phyloP scores from a whole-genome alignment of 2,329 filamentous ascomycete species.

The Rutstroemia sp. region DNA sequence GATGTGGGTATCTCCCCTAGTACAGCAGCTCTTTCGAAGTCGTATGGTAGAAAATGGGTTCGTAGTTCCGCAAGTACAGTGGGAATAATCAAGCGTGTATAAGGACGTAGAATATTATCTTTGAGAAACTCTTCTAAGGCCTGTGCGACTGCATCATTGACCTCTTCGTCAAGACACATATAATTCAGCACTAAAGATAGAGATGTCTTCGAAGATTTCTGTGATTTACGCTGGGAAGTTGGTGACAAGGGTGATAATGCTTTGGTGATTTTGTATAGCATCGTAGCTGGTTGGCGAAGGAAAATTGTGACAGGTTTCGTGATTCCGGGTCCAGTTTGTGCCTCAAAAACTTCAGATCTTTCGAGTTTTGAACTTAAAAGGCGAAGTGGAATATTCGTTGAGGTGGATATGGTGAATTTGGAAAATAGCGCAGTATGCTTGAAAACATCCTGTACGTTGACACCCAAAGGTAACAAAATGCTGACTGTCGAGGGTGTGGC shows the following conservation, averaged over 20 bases:
- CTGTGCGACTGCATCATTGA: conserved; percentile 43
- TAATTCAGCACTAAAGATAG: conserved; percentile 69
- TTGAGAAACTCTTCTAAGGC: conserved; percentile 37
- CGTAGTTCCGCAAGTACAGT: conserved; percentile 39
- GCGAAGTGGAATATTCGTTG: conserved; percentile 65
- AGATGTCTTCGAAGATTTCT: conserved; percentile 30
- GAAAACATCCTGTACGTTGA: conserved; percentile 96
- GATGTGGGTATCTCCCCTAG: conserved; percentile 43
- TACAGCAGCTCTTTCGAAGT: conserved; percentile 50
- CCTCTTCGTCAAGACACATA: conserved; percentile 67
- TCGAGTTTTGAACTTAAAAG: conserved; percentile 65
- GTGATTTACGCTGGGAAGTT: conserved; percentile 17
- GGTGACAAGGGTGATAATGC: conserved; percentile 34
- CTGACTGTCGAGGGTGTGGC: conserved; percentile 55
- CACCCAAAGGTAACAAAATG: conserved; percentile 75
- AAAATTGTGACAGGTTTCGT: conserved; percentile 58
- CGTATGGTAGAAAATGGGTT: conserved; percentile 38
- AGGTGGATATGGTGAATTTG: conserved; percentile 82
- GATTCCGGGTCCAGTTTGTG: conserved; percentile 50
- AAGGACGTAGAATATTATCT: conserved; percentile 37
- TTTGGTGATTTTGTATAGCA: conserved; percentile 71
- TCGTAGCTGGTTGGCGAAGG: conserved; percentile 69
- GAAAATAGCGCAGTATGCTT: conserved; percentile 78
- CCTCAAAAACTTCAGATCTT: conserved; percentile 61
- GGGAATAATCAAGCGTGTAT: conserved; percentile 39